Conservation (phyloP, 148 eudicot species). For the Camellia japonica region DNA sequence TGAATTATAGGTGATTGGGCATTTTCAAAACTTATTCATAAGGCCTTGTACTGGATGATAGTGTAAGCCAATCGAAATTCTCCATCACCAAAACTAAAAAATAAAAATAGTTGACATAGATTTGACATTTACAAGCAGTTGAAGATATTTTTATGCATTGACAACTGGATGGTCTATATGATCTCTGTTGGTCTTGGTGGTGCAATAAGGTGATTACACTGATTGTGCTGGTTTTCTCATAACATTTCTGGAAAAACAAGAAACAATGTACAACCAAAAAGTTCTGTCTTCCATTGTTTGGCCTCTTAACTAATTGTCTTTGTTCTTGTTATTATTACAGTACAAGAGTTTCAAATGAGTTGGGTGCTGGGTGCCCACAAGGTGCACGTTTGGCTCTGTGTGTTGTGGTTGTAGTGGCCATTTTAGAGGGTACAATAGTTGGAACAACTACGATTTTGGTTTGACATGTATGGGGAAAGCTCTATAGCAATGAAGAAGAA, state of each 20-base stretch:
- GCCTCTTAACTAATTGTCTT: too few species aligned
- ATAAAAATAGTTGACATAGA: too few species aligned
- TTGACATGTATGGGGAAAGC: constrained; percentile 58
- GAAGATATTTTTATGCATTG: not conserved
- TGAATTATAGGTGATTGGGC: too few species aligned
- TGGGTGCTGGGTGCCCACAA: constrained; percentile 57
- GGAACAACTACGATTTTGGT: constrained; percentile 41
- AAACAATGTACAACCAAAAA: too few species aligned
- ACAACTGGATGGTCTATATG: constrained; percentile 64
- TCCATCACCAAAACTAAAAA: too few species aligned
- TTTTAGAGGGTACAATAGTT: constrained; percentile 42
- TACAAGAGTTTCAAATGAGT: constrained; percentile 69
- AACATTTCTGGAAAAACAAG: not conserved
- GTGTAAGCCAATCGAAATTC: too few species aligned
- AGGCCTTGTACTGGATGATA: too few species aligned
- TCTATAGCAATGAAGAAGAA: constrained; percentile 59
- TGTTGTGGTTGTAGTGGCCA: constrained; percentile 48
- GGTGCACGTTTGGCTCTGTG: constrained; percentile 51
- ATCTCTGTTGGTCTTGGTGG: constrained; percentile 72
- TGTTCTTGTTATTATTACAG: constrained; percentile 24
- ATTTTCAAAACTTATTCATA: too few species aligned
- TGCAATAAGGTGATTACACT: constrained; percentile 52
- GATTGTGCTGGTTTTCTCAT: not conserved
- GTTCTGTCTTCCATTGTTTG: too few species aligned
- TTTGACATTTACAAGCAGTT: too few species aligned